Evolutionary conservation across 2,329 filamentous ascomycete species (phyloP).

Genomic region (Stachybotrys chartarum): DNA sequence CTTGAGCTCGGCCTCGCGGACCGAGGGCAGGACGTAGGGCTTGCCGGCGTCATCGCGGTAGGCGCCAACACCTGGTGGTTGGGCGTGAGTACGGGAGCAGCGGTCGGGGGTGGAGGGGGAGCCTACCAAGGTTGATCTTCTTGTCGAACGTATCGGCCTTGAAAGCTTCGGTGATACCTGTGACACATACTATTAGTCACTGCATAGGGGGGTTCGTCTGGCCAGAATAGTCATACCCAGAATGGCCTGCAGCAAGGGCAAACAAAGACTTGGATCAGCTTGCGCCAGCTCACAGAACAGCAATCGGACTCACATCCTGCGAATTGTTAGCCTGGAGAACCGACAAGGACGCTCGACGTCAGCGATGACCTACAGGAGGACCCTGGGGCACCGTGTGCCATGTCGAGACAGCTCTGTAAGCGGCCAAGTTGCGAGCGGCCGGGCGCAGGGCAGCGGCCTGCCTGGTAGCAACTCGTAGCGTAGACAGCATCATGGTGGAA

Average conservation of each 20-base stretch:
- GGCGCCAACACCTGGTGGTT: slow-evolving; percentile 73
- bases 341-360: not conserved
- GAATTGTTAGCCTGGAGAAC: slow-evolving; percentile 9
- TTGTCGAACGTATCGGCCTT: slow-evolving; percentile 89
- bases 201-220: slow-evolving; percentile 3
- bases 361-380: slow-evolving; percentile 66
- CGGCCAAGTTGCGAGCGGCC: slow-evolving; percentile 31
- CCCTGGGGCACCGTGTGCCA: slow-evolving; percentile 92
- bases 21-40: slow-evolving; percentile 94
- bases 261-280: not conserved
- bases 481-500: slow-evolving; percentile 44
- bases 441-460: slow-evolving; percentile 37
- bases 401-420: slow-evolving; percentile 59
- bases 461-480: slow-evolving; percentile 46
- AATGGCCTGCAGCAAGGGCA: slow-evolving; percentile 54
- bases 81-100: slow-evolving; percentile 7
- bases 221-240: slow-evolving; percentile 48
- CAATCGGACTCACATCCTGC: slow-evolving; percentile 28
- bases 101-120: slow-evolving; percentile 4
- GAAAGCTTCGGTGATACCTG: slow-evolving; percentile 95
- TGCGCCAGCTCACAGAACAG: slow-evolving; percentile 1
- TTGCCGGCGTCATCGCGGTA: slow-evolving; percentile 98
- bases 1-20: slow-evolving; percentile 81
- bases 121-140: slow-evolving; percentile 93
- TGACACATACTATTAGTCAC: slow-evolving; percentile 12